Conservation (phyloP, 768 basidiomycete species). For the Naganishia friedmannii region DNA sequence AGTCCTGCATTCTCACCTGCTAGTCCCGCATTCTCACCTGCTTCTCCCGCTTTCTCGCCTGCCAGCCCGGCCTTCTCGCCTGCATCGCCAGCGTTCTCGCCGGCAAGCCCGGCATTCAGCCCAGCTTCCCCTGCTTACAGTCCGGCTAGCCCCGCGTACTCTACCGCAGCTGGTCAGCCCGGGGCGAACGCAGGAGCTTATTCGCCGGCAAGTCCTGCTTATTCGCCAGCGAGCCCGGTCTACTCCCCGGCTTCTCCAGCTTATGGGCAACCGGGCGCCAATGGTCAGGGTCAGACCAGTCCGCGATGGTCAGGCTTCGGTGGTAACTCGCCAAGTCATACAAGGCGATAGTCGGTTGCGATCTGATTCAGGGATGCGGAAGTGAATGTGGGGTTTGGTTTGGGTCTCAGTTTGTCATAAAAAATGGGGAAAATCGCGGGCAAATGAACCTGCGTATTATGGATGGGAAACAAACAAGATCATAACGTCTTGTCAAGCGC, state of each 20-base stretch:
- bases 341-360: constrained; percentile 5
- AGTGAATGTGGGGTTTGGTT: not conserved
- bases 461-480: not conserved
- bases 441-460: not conserved
- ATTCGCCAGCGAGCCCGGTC: constrained; percentile 38
- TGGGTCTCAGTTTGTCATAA: not conserved
- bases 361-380: not conserved
- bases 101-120: constrained; percentile 86
- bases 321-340: constrained; percentile 25
- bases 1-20: constrained; percentile 38
- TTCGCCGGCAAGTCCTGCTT: constrained; percentile 84
- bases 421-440: not conserved
- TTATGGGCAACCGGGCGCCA: constrained; percentile 7
- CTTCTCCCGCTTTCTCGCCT: constrained; percentile 76
- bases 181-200: constrained; percentile 62
- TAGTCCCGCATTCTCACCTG: constrained; percentile 67
- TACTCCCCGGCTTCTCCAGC: constrained; percentile 33
- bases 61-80: constrained; percentile 82
- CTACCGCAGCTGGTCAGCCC: not conserved
- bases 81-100: constrained; percentile 78
- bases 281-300: constrained; percentile 23
- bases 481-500: not conserved
- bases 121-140: constrained; percentile 78
- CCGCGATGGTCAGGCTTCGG: constrained; percentile 24
- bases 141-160: constrained; percentile 34